Percentiles rank a stretch among this genome's conserved stretches.
These are phyloP conservation scores for Jacaranda copaia DNA, from an alignment of 257 asterid species.

Conservation along the genomic window DNA sequence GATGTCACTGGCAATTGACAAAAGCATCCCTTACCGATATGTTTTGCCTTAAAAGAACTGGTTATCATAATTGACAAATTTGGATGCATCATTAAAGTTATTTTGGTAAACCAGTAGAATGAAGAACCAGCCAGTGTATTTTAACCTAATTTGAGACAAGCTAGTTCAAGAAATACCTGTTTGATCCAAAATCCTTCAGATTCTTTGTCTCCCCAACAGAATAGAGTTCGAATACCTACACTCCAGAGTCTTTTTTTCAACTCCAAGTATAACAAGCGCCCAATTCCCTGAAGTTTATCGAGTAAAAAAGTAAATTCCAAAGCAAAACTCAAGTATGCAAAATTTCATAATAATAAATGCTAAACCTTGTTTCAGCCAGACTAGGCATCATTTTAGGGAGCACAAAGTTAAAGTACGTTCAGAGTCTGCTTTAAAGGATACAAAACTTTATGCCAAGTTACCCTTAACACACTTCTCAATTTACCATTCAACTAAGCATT, in stretches of 20 bases:
- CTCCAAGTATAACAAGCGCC: constrained; percentile 67
- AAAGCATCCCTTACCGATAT: neutral
- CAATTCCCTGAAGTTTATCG: constrained; percentile 74
- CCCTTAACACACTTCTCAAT: neutral
- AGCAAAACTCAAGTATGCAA: constrained; percentile 3
- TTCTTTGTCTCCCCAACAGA: constrained; percentile 92
- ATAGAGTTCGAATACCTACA: constrained; percentile 73
- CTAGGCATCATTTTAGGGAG: constrained; percentile 2
- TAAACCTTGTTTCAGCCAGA: constrained; percentile 18
- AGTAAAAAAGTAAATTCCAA: constrained; percentile 23
- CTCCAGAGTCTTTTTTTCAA: constrained; percentile 70
- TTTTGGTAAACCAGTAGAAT: constrained; percentile 5
- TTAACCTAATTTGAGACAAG: constrained; percentile 5
- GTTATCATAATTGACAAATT: neutral
- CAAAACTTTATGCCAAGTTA: neutral
- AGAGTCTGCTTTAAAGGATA: constrained; percentile 12
- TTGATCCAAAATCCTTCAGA: constrained; percentile 93
- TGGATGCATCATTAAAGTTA: constrained; percentile 13
- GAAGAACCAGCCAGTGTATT: neutral
- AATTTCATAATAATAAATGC: constrained; percentile 2
- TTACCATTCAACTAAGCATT: neutral
- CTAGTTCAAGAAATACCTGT: constrained; percentile 58
- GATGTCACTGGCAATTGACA: constrained; percentile 1
- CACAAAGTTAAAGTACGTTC: neutral
- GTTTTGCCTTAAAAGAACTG: neutral